Evolutionary conservation across 176 grass and related monocot genomes (phyloP).

Genomic region (Avena insularis): DNA sequence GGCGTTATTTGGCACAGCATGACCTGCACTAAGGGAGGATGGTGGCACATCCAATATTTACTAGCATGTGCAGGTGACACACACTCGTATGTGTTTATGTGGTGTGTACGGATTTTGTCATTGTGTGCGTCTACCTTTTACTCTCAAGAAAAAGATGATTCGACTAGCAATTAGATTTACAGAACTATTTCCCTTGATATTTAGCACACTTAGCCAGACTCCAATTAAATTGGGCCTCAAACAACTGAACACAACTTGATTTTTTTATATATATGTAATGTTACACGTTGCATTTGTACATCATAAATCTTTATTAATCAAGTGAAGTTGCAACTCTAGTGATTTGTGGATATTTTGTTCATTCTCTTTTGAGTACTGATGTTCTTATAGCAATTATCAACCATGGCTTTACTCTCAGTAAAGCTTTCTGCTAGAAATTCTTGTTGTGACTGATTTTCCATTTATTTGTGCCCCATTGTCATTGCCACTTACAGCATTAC

Average conservation of each 20-base stretch:
- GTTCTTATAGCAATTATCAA: neutral
- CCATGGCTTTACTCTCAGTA: neutral
- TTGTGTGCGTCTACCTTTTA: no score
- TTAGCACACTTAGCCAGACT: neutral
- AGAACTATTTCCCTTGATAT: neutral
- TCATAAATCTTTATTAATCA: neutral
- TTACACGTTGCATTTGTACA: neutral
- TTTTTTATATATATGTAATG: neutral
- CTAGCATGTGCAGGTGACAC: no score
- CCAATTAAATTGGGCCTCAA: neutral
- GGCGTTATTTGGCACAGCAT: no score
- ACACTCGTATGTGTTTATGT: no score
- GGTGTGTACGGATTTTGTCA: no score
- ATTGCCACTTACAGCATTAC: constrained; percentile 51
- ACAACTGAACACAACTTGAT: neutral
- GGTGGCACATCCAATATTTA: no score
- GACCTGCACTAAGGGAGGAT: no score
- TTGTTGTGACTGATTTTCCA: constrained; percentile 15
- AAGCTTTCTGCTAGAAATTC: constrained; percentile 5
- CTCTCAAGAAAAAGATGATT: neutral
- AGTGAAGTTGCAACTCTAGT: neutral
- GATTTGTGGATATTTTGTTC: constrained; percentile 21
- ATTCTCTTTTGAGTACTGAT: neutral
- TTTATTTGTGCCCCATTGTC: neutral
- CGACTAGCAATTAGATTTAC: neutral